phyloP scores from a whole-genome alignment of 768 basidiomycete species.

The Macrolepiota dolichaula region DNA sequence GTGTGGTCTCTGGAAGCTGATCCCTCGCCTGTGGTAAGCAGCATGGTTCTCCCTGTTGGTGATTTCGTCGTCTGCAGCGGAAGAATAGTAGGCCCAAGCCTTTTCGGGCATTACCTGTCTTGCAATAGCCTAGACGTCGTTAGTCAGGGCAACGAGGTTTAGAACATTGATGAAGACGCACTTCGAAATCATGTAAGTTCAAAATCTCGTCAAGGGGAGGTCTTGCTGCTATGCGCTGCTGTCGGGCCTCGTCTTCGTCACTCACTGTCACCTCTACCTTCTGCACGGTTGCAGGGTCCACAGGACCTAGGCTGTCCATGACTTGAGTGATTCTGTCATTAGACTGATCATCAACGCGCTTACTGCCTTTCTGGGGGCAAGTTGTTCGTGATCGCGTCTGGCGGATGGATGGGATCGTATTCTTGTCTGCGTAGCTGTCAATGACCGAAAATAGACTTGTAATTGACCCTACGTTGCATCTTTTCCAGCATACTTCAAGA shows the following conservation, averaged over 20 bases:
- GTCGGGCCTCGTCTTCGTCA: conserved; percentile 67
- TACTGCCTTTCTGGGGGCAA: conserved; percentile 85
- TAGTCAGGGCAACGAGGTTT: background rate
- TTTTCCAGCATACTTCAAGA: conserved; percentile 85
- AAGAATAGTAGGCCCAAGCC: conserved; percentile 96
- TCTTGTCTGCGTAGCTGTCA: conserved; percentile 46
- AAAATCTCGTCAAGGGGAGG: conserved; percentile 79
- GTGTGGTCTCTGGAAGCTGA: background rate
- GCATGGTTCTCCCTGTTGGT: conserved; percentile 86
- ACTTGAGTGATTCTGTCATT: no score
- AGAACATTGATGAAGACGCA: conserved; percentile 21
- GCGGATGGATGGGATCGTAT: conserved; percentile 90
- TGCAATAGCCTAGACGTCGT: conserved; percentile 63
- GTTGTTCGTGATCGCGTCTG: conserved; percentile 71
- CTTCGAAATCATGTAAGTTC: conserved; percentile 95
- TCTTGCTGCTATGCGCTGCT: conserved; percentile 54
- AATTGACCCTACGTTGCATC: conserved; percentile 70
- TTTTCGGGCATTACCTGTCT: conserved; percentile 77
- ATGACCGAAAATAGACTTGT: background rate
- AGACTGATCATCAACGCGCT: conserved; percentile 17
- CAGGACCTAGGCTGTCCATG: conserved; percentile 54
- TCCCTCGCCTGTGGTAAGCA: conserved; percentile 78
- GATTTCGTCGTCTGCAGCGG: conserved; percentile 95
- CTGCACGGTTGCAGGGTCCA: conserved; percentile 67
- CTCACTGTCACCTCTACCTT: conserved; percentile 62